phyloP scores from a whole-genome alignment of 1,284 basidiomycete genomes.

The Tilletia walkeri region DNA sequence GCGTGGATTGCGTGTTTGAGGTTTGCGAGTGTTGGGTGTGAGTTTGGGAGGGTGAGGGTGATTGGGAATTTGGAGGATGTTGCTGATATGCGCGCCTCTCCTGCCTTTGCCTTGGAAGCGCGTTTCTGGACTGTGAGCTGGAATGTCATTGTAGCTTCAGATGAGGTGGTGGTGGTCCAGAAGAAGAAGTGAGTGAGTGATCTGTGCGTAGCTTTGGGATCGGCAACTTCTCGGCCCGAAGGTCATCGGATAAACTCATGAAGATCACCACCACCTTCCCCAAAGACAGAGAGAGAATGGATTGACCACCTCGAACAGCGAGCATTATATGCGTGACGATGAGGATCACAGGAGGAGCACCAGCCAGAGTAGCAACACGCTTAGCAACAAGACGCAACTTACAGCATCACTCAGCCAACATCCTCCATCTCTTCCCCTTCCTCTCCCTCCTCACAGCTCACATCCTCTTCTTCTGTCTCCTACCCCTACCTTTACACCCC shows the following conservation, averaged over 20 bases:
- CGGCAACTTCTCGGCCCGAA: too few species aligned
- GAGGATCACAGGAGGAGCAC: not conserved
- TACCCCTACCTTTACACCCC: conserved; percentile 35
- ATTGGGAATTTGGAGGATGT: conserved; percentile 41
- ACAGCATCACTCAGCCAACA: not conserved
- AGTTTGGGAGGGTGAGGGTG: conserved; percentile 28
- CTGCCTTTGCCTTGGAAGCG: conserved; percentile 4
- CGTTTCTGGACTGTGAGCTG: conserved; percentile 35
- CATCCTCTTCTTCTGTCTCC: conserved; percentile 27
- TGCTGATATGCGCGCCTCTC: not conserved
- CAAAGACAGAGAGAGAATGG: too few species aligned
- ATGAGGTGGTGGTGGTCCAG: conserved; percentile 1
- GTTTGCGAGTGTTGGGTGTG: conserved; percentile 36
- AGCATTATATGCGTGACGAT: too few species aligned
- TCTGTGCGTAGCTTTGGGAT: not conserved
- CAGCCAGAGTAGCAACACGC: not conserved
- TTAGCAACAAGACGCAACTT: not conserved
- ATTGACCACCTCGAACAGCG: too few species aligned
- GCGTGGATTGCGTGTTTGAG: conserved; percentile 43
- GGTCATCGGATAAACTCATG: too few species aligned
- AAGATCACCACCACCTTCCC: too few species aligned
- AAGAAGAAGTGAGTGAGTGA: not conserved
- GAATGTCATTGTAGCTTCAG: conserved; percentile 27
- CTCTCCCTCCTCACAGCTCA: conserved; percentile 13
- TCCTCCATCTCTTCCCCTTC: not conserved